Evolutionary conservation across 208 protist species (phyloP), one percentile per base, ranked within the genome.

Genomic region (Trypanosoma cruzi): DNA sequence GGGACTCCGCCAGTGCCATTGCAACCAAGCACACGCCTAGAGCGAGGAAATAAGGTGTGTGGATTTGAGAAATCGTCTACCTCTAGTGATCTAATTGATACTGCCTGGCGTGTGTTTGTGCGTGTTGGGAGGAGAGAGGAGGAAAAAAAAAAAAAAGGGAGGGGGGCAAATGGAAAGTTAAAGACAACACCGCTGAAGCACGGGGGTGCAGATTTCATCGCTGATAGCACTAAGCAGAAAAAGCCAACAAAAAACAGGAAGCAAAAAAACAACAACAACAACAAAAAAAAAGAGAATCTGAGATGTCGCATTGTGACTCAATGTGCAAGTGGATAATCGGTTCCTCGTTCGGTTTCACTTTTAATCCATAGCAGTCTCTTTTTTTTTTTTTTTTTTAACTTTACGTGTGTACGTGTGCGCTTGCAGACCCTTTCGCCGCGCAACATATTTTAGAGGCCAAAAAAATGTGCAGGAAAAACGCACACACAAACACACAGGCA

Each of bases 371-470:
- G 29, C 36, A 4, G 2, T 26, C 34, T 8, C 13, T 36, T 64
- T 34, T 40, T 24, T 64, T 42, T 73, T 73, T 48, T 67, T 42
- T 73, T 58, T 66, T 5, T 22, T 66, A 49, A 42, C 67, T 29
- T 48, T 40, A 31, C 1, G 50, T 36, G 1, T 2, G 40, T 1
- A 44, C n/a, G n/a, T n/a, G n/a, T n/a, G n/a, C n/a, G n/a, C n/a
- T 44, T 44, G 40, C 40, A 14, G 40, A 14, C 40, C 40, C 8
- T 14, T 11, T 44, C 40, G 13, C 40, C 40, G 40, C 40, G 40
- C 68, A 64, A 28, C 42, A 34, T 18, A 48, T 60, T 64, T 64
- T 44, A 44, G 40, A 44, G 8, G 18, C 1, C 18, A 14, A 44
- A 44, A 44, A 16, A 60, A 29, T 20, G 55, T 31, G 34, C 28